Evolutionary conservation across 495 filamentous ascomycete species (phyloP).

Genomic region (Xylaria curta): DNA sequence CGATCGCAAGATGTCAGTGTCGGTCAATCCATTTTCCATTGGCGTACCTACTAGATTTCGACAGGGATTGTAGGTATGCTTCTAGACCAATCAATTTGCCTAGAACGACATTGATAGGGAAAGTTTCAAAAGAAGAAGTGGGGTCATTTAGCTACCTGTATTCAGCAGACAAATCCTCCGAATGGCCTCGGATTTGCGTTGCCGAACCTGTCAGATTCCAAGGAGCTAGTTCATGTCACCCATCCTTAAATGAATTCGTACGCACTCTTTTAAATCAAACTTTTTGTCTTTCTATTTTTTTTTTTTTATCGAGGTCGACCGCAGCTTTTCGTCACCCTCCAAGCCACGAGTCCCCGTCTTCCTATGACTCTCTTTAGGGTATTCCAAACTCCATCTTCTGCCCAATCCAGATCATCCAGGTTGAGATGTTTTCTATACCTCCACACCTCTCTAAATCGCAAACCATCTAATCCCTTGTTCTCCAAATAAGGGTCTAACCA

Average conservation of each 20-base stretch:
- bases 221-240: not conserved
- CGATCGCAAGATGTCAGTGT: slow-evolving; percentile 9
- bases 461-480: slow-evolving; percentile 53
- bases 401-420: slow-evolving; percentile 92
- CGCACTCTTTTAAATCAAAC: not conserved
- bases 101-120: slow-evolving; percentile 13
- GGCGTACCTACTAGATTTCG: too few relatives aligned
- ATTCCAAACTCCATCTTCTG: slow-evolving; percentile 75
- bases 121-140: not conserved
- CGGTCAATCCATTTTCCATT: slow-evolving; percentile 20
- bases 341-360: slow-evolving; percentile 78
- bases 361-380: slow-evolving; percentile 80
- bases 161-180: not conserved
- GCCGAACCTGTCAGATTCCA: not conserved
- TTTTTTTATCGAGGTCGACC: slow-evolving; percentile 24
- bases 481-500: slow-evolving; percentile 70
- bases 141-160: not conserved
- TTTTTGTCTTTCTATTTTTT: slow-evolving; percentile 16
- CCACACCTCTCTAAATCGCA: slow-evolving; percentile 73
- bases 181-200: not conserved
- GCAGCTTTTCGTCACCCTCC: slow-evolving; percentile 71
- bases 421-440: slow-evolving; percentile 76
- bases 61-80: not conserved
- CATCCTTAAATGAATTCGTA: not conserved
- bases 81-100: slow-evolving; percentile 13